Evolutionary conservation across 192 early-diverging fungal species (phyloP).

Genomic region (Rhizophagus prolifer): DNA sequence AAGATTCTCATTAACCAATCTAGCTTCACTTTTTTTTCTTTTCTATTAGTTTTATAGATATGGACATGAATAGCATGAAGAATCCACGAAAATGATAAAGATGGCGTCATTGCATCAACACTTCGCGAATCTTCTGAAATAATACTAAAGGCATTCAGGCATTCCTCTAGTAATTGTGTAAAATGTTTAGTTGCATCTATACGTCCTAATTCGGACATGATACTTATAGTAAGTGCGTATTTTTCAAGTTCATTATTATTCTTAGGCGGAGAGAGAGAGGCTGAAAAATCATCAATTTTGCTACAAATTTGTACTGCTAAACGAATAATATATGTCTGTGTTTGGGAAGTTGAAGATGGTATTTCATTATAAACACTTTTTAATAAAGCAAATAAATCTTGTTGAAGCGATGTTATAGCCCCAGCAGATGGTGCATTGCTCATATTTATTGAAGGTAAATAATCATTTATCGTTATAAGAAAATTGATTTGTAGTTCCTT

Average conservation of each 20-base stretch:
- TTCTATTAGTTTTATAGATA: conserved; percentile 7
- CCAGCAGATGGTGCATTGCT: conserved; percentile 13
- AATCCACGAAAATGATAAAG: conserved; percentile 38
- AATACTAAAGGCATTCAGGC: neutral
- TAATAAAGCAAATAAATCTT: conserved; percentile 3
- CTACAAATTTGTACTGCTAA: neutral
- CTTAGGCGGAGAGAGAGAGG: neutral
- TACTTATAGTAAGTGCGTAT: conserved; percentile 1
- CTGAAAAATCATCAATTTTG: neutral
- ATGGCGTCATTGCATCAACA: neutral
- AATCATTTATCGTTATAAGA: conserved; percentile 37
- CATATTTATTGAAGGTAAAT: conserved; percentile 23
- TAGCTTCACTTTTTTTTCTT: conserved; percentile 24
- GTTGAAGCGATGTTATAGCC: neutral
- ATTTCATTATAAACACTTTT: neutral
- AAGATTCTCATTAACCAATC: conserved; percentile 50
- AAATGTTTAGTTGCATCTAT: neutral
- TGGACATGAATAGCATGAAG: conserved; percentile 34
- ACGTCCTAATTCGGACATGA: neutral
- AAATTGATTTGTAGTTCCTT: conserved; percentile 44
- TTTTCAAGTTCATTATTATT: neutral
- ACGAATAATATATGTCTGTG: neutral
- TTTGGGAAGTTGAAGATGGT: neutral
- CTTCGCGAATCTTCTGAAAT: neutral
- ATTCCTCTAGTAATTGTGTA: conserved; percentile 3